Conservation (phyloP, 2,329 filamentous ascomycete species). For the Cladobotryum protrusum region DNA sequence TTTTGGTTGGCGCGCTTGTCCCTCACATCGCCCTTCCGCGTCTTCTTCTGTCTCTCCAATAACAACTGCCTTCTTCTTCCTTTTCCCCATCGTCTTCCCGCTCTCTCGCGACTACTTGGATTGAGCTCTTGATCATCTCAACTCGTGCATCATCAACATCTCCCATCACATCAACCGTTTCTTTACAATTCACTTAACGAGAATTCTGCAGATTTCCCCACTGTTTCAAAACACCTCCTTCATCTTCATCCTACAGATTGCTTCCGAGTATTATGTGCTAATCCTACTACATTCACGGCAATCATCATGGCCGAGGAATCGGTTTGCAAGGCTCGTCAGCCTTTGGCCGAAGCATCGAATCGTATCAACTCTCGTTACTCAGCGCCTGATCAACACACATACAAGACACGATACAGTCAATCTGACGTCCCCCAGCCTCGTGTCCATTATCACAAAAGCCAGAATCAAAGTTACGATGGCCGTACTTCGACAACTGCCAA, state of each 20-base stretch:
- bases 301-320: constrained; percentile 25
- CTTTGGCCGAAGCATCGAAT: constrained; percentile 42
- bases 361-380: constrained; percentile 39
- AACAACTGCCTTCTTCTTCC: neutral
- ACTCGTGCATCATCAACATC: neutral
- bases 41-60: constrained; percentile 1
- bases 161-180: neutral
- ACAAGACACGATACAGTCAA: constrained; percentile 27
- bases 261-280: constrained; percentile 31
- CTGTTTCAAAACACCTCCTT: constrained; percentile 1
- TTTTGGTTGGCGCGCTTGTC: constrained; percentile 1
- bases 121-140: constrained; percentile 3
- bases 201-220: constrained; percentile 3
- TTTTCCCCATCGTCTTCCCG: constrained; percentile 7
- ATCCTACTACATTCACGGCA: constrained; percentile 18
- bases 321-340: constrained; percentile 29
- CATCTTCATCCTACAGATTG: constrained; percentile 3
- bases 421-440: constrained; percentile 9
- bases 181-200: constrained; percentile 2
- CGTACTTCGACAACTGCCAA: constrained; percentile 1
- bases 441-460: constrained; percentile 7
- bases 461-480: constrained; percentile 1
- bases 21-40: constrained; percentile 2
- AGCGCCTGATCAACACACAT: constrained; percentile 19
- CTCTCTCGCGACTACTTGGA: constrained; percentile 4